These are phyloP conservation scores for Penicillium salamii DNA, from an alignment of 495 filamentous ascomycete species.

Conservation along the genomic window DNA sequence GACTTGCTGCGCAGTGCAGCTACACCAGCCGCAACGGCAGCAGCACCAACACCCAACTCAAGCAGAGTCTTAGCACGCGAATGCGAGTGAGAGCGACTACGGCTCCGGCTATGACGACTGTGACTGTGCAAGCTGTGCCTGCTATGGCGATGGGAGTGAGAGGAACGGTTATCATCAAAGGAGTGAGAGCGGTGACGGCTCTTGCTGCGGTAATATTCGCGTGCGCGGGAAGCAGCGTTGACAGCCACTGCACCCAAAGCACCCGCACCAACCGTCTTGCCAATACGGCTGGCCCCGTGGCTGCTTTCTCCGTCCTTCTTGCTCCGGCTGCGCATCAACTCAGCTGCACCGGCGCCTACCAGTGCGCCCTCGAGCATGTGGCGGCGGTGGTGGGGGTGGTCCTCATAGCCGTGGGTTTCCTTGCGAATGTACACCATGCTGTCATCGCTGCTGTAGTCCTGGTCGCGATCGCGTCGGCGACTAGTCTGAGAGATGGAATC, in stretches of 20 bases:
- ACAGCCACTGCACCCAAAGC: slow-evolving; percentile 80
- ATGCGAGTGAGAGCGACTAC: slow-evolving; percentile 56
- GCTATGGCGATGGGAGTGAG: slow-evolving; percentile 33
- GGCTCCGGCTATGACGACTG: slow-evolving; percentile 37
- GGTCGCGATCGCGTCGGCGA: slow-evolving; percentile 36
- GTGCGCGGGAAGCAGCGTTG: slow-evolving; percentile 69
- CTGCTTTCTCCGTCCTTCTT: slow-evolving; percentile 57
- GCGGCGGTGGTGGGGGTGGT: slow-evolving; percentile 63
- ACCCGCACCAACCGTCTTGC: slow-evolving; percentile 75
- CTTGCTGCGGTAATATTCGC: slow-evolving; percentile 64
- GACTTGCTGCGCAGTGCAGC: slow-evolving; percentile 69
- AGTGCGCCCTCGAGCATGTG: slow-evolving; percentile 86
- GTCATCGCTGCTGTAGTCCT: slow-evolving; percentile 60
- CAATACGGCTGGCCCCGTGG: slow-evolving; percentile 57
- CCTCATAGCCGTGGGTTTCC: slow-evolving; percentile 53
- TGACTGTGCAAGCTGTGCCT: slow-evolving; percentile 34
- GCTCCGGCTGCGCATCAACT: slow-evolving; percentile 66
- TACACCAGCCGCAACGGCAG: slow-evolving; percentile 75
- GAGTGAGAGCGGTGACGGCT: slow-evolving; percentile 49
- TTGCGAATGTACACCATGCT: slow-evolving; percentile 59
- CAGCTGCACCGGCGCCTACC: slow-evolving; percentile 73
- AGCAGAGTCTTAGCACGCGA: slow-evolving; percentile 59
- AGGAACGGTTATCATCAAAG: slow-evolving; percentile 48
- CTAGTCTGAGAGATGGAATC: slow-evolving; percentile 57
- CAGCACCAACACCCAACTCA: slow-evolving; percentile 75